Percentiles rank a stretch among this genome's conserved stretches.
phyloP scores from a whole-genome alignment of 225 moss, liverwort and hornwort genomes.

The Climacium dendroides region DNA sequence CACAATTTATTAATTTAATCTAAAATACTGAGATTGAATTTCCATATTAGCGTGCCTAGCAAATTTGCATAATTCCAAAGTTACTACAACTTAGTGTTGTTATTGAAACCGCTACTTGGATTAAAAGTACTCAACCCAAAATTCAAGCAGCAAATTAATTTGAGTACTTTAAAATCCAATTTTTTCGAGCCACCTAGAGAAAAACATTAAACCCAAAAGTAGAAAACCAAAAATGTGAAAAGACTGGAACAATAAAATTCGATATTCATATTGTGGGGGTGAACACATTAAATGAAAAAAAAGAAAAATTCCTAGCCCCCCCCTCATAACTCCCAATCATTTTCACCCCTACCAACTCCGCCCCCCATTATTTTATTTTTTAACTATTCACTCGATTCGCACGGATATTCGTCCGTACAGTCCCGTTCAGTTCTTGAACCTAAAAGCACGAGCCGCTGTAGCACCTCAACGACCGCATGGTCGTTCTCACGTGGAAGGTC shows the following conservation, averaged over 20 bases:
- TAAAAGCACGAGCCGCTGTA: not conserved
- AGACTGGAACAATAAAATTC: not conserved
- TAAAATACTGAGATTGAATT: not conserved
- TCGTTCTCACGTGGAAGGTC: not conserved
- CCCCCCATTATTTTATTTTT: not conserved
- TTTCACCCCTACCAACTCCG: not conserved
- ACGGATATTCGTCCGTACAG: not conserved
- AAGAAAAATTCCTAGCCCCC: too few species aligned
- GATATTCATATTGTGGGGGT: not conserved
- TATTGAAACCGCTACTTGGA: accelerated
- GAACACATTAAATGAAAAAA: not conserved
- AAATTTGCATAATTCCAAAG: not conserved
- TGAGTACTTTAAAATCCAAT: not conserved
- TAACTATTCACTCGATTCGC: not conserved
- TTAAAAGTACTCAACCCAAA: too few species aligned
- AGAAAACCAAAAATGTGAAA: not conserved
- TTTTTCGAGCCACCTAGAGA: accelerated
- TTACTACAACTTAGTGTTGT: not conserved
- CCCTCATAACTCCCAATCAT: not conserved
- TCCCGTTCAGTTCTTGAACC: not conserved
- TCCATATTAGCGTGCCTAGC: accelerated
- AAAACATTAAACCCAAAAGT: not conserved
- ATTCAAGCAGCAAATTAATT: too few species aligned
- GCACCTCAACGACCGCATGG: not conserved
- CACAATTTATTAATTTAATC: not conserved